These are phyloP conservation scores for Quercus alba DNA, from an alignment of 306 rosid genomes.

Conservation along the genomic window DNA sequence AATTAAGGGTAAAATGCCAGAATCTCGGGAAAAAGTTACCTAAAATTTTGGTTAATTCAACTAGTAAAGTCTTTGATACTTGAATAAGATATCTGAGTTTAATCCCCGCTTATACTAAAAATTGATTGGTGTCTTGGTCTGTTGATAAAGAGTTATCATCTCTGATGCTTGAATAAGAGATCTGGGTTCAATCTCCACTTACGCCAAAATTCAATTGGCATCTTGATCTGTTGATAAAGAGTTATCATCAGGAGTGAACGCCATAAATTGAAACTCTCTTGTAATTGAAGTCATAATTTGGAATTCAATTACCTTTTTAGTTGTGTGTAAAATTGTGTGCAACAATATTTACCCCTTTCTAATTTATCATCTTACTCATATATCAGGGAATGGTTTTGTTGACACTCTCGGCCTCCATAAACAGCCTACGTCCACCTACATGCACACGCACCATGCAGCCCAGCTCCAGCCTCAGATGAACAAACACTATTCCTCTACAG, in stretches of 20 bases:
- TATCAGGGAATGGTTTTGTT: constrained; percentile 49
- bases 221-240: no score
- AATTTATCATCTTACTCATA: neutral
- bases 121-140: no score
- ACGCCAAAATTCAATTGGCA: accelerated
- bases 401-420: constrained; percentile 35
- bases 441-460: constrained; percentile 33
- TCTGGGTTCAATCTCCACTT: accelerated
- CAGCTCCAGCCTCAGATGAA: constrained; percentile 36
- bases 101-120: accelerated
- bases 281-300: no score
- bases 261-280: no score
- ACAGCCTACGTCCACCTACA: constrained; percentile 37
- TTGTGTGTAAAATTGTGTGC: no score
- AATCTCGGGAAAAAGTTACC: no score
- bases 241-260: accelerated
- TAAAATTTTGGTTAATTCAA: accelerated
- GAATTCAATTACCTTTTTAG: no score
- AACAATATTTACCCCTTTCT: no score
- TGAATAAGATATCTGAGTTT: accelerated
- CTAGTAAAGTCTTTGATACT: accelerated
- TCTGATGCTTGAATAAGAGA: no score
- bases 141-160: no score
- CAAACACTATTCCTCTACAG: constrained; percentile 41
- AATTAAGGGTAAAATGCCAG: no score